These are phyloP conservation scores for Dictyophora rubrovolvata DNA, from an alignment of 768 basidiomycete species.

Conservation along the genomic window DNA sequence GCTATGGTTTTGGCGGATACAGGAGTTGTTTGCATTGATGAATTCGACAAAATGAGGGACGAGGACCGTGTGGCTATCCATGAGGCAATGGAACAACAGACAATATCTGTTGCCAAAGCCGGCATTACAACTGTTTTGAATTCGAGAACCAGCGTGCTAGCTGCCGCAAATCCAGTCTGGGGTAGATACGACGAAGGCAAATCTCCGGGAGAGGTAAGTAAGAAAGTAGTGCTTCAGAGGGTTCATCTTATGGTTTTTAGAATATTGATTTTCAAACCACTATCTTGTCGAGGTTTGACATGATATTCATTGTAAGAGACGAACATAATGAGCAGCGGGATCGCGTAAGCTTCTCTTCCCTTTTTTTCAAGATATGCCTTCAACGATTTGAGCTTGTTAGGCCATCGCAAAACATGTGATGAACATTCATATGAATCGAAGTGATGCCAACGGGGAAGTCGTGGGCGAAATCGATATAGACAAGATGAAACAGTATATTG, in stretches of 20 bases:
- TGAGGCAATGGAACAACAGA: constrained; percentile 99
- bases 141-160: constrained; percentile 89
- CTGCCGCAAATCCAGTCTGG: constrained; percentile 96
- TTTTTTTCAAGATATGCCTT: background rate
- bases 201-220: constrained; percentile 79
- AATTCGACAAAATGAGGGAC: constrained; percentile 99
- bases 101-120: constrained; percentile 97
- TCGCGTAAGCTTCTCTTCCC: constrained; percentile 42
- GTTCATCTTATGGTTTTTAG: constrained; percentile 21
- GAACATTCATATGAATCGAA: constrained; percentile 97
- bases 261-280: constrained; percentile 99
- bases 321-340: constrained; percentile 94
- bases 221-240: background rate
- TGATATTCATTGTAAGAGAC: constrained; percentile 99
- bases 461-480: constrained; percentile 90
- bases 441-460: constrained; percentile 52
- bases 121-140: constrained; percentile 98
- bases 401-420: constrained; percentile 96
- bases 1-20: constrained; percentile 99
- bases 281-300: constrained; percentile 95
- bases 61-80: constrained; percentile 98
- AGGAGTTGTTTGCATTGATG: constrained; percentile 98
- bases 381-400: constrained; percentile 29
- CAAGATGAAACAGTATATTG: constrained; percentile 96
- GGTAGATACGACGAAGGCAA: constrained; percentile 95